phyloP scores from a whole-genome alignment of 306 rosid genomes.

The Cucumis hystrix region DNA sequence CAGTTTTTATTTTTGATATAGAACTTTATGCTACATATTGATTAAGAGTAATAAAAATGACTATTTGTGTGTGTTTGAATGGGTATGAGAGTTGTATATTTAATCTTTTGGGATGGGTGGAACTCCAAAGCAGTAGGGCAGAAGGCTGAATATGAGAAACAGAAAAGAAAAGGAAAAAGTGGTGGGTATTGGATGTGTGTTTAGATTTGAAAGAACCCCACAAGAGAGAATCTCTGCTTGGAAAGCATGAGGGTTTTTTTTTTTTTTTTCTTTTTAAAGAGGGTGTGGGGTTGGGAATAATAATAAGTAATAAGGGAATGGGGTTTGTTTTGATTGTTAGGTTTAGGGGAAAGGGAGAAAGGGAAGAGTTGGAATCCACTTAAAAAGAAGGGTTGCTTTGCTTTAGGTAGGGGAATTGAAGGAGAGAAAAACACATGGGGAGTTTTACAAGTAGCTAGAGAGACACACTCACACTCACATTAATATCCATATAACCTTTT shows the following conservation, averaged over 20 bases:
- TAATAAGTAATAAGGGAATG: not conserved
- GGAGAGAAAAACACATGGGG: constrained; percentile 19
- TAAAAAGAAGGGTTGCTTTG: constrained; percentile 30
- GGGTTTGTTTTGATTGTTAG: not conserved
- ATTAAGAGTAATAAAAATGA: too few relatives aligned
- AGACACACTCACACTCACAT: constrained; percentile 12
- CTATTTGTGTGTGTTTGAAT: too few relatives aligned
- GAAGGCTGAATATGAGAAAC: not conserved
- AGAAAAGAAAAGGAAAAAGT: not conserved
- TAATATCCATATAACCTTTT: not conserved
- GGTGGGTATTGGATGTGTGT: not conserved
- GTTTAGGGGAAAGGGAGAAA: not conserved
- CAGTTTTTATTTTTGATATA: too few relatives aligned
- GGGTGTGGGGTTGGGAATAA: not conserved
- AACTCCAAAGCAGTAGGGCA: not conserved
- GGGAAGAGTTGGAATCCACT: constrained; percentile 97
- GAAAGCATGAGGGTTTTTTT: not conserved
- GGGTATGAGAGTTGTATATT: not conserved
- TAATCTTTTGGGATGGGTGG: not conserved
- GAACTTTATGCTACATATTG: too few relatives aligned
- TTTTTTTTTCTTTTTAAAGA: too few relatives aligned
- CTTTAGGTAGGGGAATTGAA: constrained; percentile 10
- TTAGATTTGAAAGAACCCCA: not conserved
- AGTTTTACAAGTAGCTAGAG: constrained; percentile 17
- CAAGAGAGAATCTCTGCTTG: not conserved